A percentile compares a stretch with the other conserved stretches of the same genome.
These are phyloP conservation scores for Ilyonectria destructans DNA, from an alignment of 2,329 filamentous ascomycete genomes.

Conservation along the genomic window DNA sequence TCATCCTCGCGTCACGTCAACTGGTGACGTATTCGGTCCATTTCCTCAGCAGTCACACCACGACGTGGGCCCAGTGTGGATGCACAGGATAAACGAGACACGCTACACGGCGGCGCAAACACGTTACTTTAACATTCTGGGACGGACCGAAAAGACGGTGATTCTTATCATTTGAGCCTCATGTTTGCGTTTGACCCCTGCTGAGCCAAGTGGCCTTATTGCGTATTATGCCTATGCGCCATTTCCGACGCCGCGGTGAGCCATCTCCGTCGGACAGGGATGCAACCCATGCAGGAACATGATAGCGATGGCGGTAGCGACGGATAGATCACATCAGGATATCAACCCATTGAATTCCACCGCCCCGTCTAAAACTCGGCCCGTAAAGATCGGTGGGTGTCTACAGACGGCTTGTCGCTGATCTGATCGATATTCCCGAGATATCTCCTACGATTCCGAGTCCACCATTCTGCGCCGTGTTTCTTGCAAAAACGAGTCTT, in stretches of 20 bases:
- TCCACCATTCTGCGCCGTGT: too few relatives aligned
- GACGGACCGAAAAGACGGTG: conserved; percentile 25
- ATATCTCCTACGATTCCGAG: not conserved
- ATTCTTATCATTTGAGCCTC: conserved; percentile 28
- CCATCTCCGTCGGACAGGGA: not conserved
- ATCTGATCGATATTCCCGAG: conserved; percentile 10
- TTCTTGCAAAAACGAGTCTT: too few relatives aligned
- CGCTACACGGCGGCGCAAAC: not conserved
- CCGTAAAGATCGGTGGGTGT: not conserved
- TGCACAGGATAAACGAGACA: conserved; percentile 7
- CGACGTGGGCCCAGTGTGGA: conserved; percentile 16
- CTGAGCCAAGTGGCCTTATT: not conserved
- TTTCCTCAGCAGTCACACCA: conserved; percentile 7
- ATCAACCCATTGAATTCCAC: conserved; percentile 1
- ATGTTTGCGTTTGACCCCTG: conserved; percentile 11
- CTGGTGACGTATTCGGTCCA: conserved; percentile 27
- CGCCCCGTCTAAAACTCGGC: conserved; percentile 18
- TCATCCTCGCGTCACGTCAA: conserved; percentile 13
- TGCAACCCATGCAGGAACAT: not conserved
- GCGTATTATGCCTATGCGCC: conserved; percentile 10
- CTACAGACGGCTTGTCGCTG: not conserved
- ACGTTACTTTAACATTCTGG: conserved; percentile 15
- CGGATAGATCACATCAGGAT: conserved; percentile 5
- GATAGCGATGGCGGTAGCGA: not conserved
- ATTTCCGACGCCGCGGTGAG: conserved; percentile 9